Evolutionary conservation across 108 stramenopile species (phyloP).

Genomic region (Fragilaria crotonensis): DNA sequence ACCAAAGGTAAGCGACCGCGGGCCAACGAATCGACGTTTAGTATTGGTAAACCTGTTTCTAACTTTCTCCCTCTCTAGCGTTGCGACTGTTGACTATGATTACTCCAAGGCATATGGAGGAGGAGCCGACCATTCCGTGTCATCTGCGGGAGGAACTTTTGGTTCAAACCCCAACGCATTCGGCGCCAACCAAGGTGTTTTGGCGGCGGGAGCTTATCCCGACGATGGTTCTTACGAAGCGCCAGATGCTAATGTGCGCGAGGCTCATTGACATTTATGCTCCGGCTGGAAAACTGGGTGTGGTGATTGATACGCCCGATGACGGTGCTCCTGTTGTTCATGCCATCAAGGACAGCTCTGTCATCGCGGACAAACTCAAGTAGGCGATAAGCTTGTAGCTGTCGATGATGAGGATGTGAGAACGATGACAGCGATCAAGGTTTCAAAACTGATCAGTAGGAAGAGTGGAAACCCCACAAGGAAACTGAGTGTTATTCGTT

Average conservation of each 20-base stretch:
- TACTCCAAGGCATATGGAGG: slow-evolving; percentile 82
- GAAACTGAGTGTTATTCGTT: slow-evolving; percentile 71
- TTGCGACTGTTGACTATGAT: slow-evolving; percentile 79
- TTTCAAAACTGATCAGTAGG: slow-evolving; percentile 75
- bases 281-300: slow-evolving; percentile 83
- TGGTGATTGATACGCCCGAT: slow-evolving; percentile 87
- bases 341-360: slow-evolving; percentile 77
- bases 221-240: slow-evolving; percentile 19
- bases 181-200: slow-evolving; percentile 41
- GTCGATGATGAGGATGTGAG: slow-evolving; percentile 86
- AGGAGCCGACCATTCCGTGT: slow-evolving; percentile 49
- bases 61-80: slow-evolving; percentile 18
- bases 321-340: slow-evolving; percentile 83
- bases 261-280: slow-evolving; percentile 72
- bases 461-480: slow-evolving; percentile 72
- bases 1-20: slow-evolving; percentile 63
- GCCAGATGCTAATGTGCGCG: slow-evolving; percentile 34
- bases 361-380: slow-evolving; percentile 69
- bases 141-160: slow-evolving; percentile 73
- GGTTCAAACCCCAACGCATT: slow-evolving; percentile 52
- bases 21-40: too few relatives aligned
- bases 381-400: slow-evolving; percentile 82
- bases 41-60: slow-evolving; percentile 9
- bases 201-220: slow-evolving; percentile 24
- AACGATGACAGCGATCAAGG: slow-evolving; percentile 86